A percentile compares a stretch with the other conserved stretches of the same genome.
Evolutionary conservation across 805 yeast species (phyloP).

Genomic region (Ogataea parapolymorpha): DNA sequence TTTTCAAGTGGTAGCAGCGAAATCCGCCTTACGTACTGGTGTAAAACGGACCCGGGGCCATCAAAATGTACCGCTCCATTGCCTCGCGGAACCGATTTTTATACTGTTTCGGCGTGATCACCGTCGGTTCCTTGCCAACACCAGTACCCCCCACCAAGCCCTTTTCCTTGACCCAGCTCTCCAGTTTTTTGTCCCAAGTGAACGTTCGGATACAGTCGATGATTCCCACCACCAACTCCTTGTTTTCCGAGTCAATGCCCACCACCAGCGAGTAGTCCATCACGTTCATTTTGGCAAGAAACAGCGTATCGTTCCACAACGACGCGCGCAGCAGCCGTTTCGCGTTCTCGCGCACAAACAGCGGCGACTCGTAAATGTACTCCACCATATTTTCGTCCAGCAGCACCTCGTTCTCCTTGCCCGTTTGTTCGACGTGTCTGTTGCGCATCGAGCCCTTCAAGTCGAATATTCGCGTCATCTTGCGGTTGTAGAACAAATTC

Average conservation of each 20-base stretch:
- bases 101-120: slow-evolving; percentile 94
- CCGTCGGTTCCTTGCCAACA: slow-evolving; percentile 91
- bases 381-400: slow-evolving; percentile 98
- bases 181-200: slow-evolving; percentile 98
- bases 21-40: slow-evolving; percentile 17
- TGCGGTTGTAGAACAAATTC: slow-evolving; percentile 80
- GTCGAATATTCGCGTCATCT: slow-evolving; percentile 85
- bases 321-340: slow-evolving; percentile 84
- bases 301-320: slow-evolving; percentile 90
- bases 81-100: slow-evolving; percentile 94
- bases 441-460: slow-evolving; percentile 97
- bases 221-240: slow-evolving; percentile 84
- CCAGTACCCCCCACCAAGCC: slow-evolving; percentile 78
- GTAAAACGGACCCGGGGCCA: slow-evolving; percentile 72
- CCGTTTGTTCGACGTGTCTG: slow-evolving; percentile 94
- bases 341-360: slow-evolving; percentile 89
- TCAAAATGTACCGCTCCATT: slow-evolving; percentile 90
- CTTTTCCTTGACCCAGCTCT: slow-evolving; percentile 97
- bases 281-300: slow-evolving; percentile 93
- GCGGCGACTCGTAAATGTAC: slow-evolving; percentile 92
- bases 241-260: slow-evolving; percentile 74
- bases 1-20: too few relatives aligned
- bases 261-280: slow-evolving; percentile 97
- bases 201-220: slow-evolving; percentile 92
- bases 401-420: slow-evolving; percentile 89